Evolutionary conservation across 345 rosid genomes (phyloP), one percentile per base, ranked within the genome.

Genomic region (Boechera stricta): DNA sequence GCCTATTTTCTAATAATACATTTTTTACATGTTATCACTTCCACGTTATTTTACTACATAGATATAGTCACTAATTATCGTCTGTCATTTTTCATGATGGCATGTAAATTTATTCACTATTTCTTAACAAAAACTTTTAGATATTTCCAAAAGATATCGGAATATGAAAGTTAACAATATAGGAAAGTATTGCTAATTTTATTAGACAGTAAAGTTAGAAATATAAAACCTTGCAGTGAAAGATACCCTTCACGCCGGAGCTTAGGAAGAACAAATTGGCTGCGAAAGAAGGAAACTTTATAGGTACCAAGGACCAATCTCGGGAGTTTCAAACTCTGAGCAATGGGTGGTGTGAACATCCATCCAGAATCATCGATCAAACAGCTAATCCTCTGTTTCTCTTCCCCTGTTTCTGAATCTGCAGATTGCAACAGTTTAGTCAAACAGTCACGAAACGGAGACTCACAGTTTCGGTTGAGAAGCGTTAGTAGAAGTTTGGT

Each of bases 281-380:
- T 28, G 0, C 24, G 10, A 39, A 57, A 77, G 77, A 77, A 77
- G 29, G 81, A 64, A 39, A 77, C 45, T 5, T 49, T 64, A 71
- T 16, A 71, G 0, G 28, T 41, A 49, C 18, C 64, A 18, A 71
- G 65, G 9, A 31, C 67, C 9, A 77, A 64, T 48, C 67, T 77
- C 7, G 53, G 72, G 51, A 72, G 73, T 65, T 58, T 65, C n/a
- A 78, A 48, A 78, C 77, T 71, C 42, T 58, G 6, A 3, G 72
- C 77, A 1, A 78, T 0, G 6, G 62, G 10, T 15, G 39, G 69
- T 39, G 81, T 72, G 38, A 78, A 78, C 42, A 59, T 21, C 77
- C 81, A 78, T 65, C 63, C 73, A 51, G 68, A 21, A 24, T 78
- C 81, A 32, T 59, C 45, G 28, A 73, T 78, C 74, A 78, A 61